A percentile compares a stretch with the other conserved stretches of the same genome.
Conservation (phyloP, 768 basidiomycete species). For the Russula ochroleuca region DNA sequence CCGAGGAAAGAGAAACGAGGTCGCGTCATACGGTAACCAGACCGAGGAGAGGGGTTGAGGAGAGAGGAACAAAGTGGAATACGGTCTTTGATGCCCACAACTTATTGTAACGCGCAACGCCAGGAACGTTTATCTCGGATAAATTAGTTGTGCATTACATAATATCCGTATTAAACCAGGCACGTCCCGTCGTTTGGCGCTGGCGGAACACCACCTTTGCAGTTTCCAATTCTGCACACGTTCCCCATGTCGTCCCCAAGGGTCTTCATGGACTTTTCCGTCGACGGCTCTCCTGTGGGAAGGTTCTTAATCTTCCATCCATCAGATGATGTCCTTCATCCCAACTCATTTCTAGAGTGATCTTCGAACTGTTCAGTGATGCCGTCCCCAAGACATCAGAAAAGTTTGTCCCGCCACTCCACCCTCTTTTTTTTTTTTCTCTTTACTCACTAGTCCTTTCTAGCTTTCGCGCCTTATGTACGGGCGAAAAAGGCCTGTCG, state of each 20-base stretch:
- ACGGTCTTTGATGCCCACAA: constrained; percentile 11
- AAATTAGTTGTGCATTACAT: background rate
- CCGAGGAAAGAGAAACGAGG: constrained; percentile 20
- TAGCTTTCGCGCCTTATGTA: constrained; percentile 84
- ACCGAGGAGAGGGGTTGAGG: constrained; percentile 12
- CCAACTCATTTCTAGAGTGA: constrained; percentile 43
- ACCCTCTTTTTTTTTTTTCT: background rate
- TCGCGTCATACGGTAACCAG: constrained; percentile 25
- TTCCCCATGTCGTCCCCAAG: constrained; percentile 47
- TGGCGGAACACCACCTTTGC: constrained; percentile 2
- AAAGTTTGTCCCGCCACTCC: constrained; percentile 50
- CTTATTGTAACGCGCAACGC: background rate
- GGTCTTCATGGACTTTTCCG: constrained; percentile 64
- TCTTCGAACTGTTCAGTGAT: constrained; percentile 75
- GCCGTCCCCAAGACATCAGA: constrained; percentile 69
- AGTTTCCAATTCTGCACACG: background rate
- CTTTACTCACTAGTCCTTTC: constrained; percentile 15
- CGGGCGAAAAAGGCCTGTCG: constrained; percentile 78
- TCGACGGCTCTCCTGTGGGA: constrained; percentile 49
- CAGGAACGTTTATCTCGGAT: background rate
- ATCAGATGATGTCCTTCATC: constrained; percentile 10
- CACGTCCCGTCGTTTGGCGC: background rate
- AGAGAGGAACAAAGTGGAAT: background rate
- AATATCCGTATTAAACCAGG: background rate
- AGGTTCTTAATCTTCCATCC: constrained; percentile 40